These are phyloP conservation scores for Leishmania amazonensis DNA, from an alignment of 208 protist genomes.

Conservation along the genomic window DNA sequence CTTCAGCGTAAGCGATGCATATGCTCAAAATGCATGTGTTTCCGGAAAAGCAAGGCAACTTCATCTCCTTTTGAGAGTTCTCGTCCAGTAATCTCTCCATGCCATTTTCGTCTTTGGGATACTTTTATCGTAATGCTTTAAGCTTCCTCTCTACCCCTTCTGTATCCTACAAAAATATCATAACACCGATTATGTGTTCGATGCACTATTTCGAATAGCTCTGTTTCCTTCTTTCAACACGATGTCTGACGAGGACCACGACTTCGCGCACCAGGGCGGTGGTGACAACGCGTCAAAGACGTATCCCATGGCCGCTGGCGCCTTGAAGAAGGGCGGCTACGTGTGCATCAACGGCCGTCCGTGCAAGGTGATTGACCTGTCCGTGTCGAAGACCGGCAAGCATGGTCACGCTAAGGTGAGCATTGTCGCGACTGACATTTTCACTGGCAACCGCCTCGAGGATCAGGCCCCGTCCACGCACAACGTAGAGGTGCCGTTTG, in stretches of 20 bases:
- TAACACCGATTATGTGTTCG: background rate
- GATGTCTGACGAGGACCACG: conserved; percentile 72
- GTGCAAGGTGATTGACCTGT: conserved; percentile 98
- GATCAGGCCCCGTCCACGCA: conserved; percentile 97
- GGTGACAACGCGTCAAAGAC: conserved; percentile 80
- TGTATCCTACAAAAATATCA: background rate
- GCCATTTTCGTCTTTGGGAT: background rate
- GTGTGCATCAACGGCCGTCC: conserved; percentile 91
- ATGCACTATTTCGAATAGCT: background rate
- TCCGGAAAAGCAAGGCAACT: background rate
- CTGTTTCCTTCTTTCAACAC: background rate
- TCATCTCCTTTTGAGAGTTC: background rate
- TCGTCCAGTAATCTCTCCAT: background rate
- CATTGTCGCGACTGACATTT: conserved; percentile 98
- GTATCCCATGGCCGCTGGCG: conserved; percentile 86
- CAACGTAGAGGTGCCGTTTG: conserved; percentile 97
- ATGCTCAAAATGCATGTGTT: background rate
- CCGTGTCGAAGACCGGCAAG: conserved; percentile 99
- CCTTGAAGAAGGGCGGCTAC: conserved; percentile 91
- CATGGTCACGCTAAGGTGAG: conserved; percentile 99
- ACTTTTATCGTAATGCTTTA: background rate
- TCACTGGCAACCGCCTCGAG: conserved; percentile 98
- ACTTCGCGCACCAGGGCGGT: conserved; percentile 68
- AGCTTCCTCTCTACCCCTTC: background rate
- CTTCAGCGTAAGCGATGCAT: background rate